Base-by-base conservation (phyloP, 1,284 basidiomycete species). In the Cryptococcus deneoformans region DNA sequence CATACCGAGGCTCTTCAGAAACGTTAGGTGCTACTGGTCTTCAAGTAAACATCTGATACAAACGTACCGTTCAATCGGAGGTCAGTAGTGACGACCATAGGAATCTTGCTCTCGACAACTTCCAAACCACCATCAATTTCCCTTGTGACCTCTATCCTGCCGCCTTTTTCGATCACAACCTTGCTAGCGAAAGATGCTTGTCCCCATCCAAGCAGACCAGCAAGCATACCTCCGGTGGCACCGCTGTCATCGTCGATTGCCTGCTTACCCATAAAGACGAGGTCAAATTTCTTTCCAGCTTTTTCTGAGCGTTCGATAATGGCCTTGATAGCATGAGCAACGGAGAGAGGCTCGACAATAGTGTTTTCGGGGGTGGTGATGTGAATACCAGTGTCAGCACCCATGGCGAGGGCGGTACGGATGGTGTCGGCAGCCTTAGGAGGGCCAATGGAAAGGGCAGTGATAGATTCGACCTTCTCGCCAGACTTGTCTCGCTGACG, bases 201-300 rank as follows among this genome's bases (percentile, higher is more conserved):
- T 9, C 89, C 85, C 90, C 93, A 98, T 49, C 87, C 86, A 67
- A 97, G 79, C 69, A 98, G 80, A 2, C 92, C 95, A 16, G 95
- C 94, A 43, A 99, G 84, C 90, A 98, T 98, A 75, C 97, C 94
- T 1, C 95, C 95, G 7, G 95, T 98, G 80, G 94, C 88, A n/a
- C 91, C 90, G 3, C 90, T 84, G 77, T 99, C 95, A 69, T 96
- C 94, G 79, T 99, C 95, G 68, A 99, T 99, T 10, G 95, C 89
- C 79, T 99, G 95, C 80, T 99, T 99, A n/a, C 96, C 95, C 79
- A 97, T 84, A 62, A 99, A 93, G 54, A 99, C 87, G 57, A 99
- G 69, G 69, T 98, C 94, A 50, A 76, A 78, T 60, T 84, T 83
- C 64, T 86, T 81, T 67, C 87, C 83, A 50, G 58, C 57, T 39